A percentile compares a stretch with the other conserved stretches of the same genome.
phyloP scores from a whole-genome alignment of 192 early-diverging fungal genomes.

The Chytriomyces sp. region DNA sequence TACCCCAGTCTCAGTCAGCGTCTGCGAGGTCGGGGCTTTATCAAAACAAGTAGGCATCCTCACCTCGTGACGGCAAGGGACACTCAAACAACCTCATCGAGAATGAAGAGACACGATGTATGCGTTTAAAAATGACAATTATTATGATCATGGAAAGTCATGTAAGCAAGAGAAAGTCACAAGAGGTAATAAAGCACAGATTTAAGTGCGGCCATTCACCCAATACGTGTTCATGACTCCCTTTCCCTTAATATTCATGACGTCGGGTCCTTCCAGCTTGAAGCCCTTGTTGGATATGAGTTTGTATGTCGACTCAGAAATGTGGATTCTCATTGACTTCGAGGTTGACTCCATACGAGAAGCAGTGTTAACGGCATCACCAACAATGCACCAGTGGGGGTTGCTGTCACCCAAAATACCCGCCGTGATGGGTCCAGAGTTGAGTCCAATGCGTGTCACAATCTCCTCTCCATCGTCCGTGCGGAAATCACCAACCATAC shows the following conservation, averaged over 20 bases:
- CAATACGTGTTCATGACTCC: slow-evolving; percentile 49
- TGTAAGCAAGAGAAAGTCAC: too few species aligned
- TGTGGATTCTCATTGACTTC: slow-evolving; percentile 46
- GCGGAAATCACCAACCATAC: slow-evolving; percentile 35
- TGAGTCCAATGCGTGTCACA: slow-evolving; percentile 46
- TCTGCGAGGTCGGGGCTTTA: too few species aligned
- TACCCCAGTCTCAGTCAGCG: too few species aligned
- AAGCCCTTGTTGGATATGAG: slow-evolving; percentile 31
- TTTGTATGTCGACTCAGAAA: slow-evolving; percentile 42
- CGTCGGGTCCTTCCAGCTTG: slow-evolving; percentile 28
- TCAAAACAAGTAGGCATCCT: too few species aligned
- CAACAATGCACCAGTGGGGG: slow-evolving; percentile 49
- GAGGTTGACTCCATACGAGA: slow-evolving; percentile 51
- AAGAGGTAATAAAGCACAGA: neutral
- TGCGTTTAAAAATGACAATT: too few species aligned
- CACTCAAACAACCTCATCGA: too few species aligned
- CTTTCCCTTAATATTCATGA: slow-evolving; percentile 46
- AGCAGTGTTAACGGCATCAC: slow-evolving; percentile 52
- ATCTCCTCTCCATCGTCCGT: slow-evolving; percentile 35
- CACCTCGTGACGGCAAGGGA: too few species aligned
- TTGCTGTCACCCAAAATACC: slow-evolving; percentile 49
- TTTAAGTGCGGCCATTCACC: slow-evolving; percentile 26
- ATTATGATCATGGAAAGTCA: too few species aligned
- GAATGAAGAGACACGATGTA: too few species aligned
- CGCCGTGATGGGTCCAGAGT: slow-evolving; percentile 48